These are phyloP conservation scores for Penicillium sp. DNA, from an alignment of 2,329 filamentous ascomycete genomes.

Conservation along the genomic window DNA sequence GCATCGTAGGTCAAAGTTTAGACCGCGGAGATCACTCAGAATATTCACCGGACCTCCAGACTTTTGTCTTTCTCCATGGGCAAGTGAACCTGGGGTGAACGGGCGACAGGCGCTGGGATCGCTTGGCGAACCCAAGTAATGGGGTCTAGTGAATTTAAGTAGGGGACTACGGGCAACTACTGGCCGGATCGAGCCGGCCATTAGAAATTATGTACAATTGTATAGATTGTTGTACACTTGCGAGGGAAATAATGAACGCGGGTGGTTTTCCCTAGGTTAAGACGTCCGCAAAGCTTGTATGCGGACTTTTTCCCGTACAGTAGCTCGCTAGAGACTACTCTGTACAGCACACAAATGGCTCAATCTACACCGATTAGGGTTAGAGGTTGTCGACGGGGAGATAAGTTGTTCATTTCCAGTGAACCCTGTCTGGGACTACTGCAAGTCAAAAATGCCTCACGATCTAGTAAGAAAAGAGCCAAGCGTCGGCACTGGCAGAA, in stretches of 20 bases:
- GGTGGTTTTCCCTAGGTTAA: neutral
- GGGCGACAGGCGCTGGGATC: conserved; percentile 15
- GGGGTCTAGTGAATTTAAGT: conserved; percentile 7
- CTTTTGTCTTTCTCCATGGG: conserved; percentile 16
- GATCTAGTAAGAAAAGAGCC: conserved; percentile 14
- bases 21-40: neutral
- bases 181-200: neutral
- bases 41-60: conserved; percentile 2
- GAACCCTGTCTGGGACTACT: conserved; percentile 9
- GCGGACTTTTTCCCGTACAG: neutral
- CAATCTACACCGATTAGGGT: conserved; percentile 1
- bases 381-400: neutral
- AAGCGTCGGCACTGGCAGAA: neutral
- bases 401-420: neutral
- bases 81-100: conserved; percentile 17
- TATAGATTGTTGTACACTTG: neutral
- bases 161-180: neutral
- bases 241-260: neutral
- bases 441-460: conserved; percentile 35
- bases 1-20: neutral
- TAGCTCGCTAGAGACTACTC: neutral
- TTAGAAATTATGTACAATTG: neutral
- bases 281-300: conserved; percentile 5
- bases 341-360: conserved; percentile 1
- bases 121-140: conserved; percentile 20